These are phyloP conservation scores for Yamadazyma epiphylla DNA, from an alignment of 1,139 yeast genomes.

Conservation along the genomic window DNA sequence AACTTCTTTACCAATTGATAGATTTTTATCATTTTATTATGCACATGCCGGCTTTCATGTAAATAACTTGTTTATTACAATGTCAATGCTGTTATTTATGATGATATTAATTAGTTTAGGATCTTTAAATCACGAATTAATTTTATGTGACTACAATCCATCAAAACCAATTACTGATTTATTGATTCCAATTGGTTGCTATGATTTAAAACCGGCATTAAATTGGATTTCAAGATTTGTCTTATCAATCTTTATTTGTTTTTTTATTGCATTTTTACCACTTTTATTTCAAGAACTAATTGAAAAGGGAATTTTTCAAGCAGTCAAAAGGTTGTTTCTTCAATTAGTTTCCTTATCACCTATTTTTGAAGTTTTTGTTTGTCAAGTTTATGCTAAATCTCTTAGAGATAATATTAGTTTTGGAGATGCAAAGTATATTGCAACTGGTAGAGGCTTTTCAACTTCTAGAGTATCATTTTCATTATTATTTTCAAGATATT, in stretches of 20 bases:
- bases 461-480: conserved; percentile 62
- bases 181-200: conserved; percentile 69
- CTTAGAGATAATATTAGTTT: conserved; percentile 63
- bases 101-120: conserved; percentile 66
- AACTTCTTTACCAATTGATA: conserved; percentile 70
- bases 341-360: conserved; percentile 78
- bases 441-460: conserved; percentile 87
- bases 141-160: conserved; percentile 47
- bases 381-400: conserved; percentile 77
- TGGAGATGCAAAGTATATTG: conserved; percentile 82
- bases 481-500: conserved; percentile 60
- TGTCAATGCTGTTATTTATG: conserved; percentile 72
- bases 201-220: conserved; percentile 67
- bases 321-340: conserved; percentile 52
- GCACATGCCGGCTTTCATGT: conserved; percentile 92
- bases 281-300: conserved; percentile 73
- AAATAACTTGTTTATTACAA: conserved; percentile 72
- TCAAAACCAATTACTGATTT: conserved; percentile 53
- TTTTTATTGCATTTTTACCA: conserved; percentile 80
- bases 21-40: conserved; percentile 80
- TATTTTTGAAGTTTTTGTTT: conserved; percentile 80
- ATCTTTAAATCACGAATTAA: conserved; percentile 57
- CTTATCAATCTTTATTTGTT: conserved; percentile 76
- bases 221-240: conserved; percentile 82
- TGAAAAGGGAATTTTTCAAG: conserved; percentile 70